Evolutionary conservation across 2,329 filamentous ascomycete genomes (phyloP).

Genomic region (Tolypocladium album): DNA sequence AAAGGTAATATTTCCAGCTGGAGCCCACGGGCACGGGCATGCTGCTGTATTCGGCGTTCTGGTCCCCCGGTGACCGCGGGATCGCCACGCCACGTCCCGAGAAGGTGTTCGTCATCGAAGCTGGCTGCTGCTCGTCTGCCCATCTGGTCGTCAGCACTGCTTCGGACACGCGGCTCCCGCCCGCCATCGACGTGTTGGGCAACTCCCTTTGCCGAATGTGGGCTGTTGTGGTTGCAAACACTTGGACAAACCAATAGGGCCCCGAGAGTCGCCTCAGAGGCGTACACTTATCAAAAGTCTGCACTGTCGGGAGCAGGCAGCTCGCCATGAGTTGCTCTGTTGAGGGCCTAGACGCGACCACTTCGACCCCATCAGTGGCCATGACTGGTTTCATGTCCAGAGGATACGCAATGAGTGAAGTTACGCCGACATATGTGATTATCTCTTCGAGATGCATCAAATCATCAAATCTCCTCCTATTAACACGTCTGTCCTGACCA

Average conservation of each 20-base stretch:
- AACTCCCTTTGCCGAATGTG: neutral
- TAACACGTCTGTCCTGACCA: neutral
- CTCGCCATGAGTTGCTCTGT: neutral
- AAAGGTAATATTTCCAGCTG: neutral
- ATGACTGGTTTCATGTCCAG: neutral
- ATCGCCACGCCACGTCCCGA: neutral
- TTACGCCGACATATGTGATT: neutral
- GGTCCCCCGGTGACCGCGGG: neutral
- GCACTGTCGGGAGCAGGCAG: neutral
- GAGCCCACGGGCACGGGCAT: neutral
- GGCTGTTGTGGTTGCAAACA: neutral
- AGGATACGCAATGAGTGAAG: neutral
- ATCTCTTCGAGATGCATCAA: neutral
- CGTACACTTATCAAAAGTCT: neutral
- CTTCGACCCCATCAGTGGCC: neutral
- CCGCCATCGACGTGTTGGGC: neutral
- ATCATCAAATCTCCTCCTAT: neutral
- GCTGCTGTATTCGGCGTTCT: neutral
- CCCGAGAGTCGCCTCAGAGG: neutral
- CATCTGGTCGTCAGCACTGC: too few species aligned
- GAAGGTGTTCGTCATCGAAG: neutral
- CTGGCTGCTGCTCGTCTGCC: neutral
- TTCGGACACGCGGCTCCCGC: neutral
- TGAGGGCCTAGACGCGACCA: neutral
- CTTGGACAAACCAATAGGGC: neutral